Evolutionary conservation across 441 rosid genomes (phyloP).

Genomic region (Erodium texanum): DNA sequence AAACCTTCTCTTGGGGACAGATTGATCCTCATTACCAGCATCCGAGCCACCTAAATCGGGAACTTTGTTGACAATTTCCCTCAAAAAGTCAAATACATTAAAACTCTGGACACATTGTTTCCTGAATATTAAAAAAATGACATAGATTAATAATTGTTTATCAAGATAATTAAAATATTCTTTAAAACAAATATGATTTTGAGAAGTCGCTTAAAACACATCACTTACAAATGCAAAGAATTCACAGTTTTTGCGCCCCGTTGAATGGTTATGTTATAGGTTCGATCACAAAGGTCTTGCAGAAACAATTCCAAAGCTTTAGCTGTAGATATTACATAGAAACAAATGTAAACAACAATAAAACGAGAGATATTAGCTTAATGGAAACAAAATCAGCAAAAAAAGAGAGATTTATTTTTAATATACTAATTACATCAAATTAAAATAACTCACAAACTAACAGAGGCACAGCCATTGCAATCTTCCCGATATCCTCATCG

Average conservation of each 20-base stretch:
- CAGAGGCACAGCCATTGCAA: conserved; percentile 4
- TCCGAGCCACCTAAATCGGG: background rate
- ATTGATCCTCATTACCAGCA: background rate
- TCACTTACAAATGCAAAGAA: conserved; percentile 2
- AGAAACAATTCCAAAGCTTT: conserved; percentile 91
- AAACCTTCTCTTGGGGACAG: conserved; percentile 1
- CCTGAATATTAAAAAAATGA: background rate
- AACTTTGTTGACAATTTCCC: background rate
- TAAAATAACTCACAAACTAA: background rate
- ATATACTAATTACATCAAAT: background rate
- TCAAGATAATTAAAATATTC: background rate
- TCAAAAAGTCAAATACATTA: background rate
- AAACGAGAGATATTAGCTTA: too few relatives aligned
- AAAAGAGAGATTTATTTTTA: too few relatives aligned
- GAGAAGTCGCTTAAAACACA: background rate
- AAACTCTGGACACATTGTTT: background rate
- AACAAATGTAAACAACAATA: background rate
- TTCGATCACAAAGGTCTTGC: conserved; percentile 93
- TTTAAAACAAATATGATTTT: background rate
- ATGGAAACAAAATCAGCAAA: too few relatives aligned
- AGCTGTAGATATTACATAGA: conserved; percentile 37
- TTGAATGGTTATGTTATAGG: conserved; percentile 76
- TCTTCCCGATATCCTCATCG: background rate
- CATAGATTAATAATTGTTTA: background rate
- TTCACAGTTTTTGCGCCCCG: conserved; percentile 80